Percentiles rank a stretch among this genome's conserved stretches.
These are phyloP conservation scores for Copromyces sp. DNA, from an alignment of 495 filamentous ascomycete genomes.

Conservation along the genomic window DNA sequence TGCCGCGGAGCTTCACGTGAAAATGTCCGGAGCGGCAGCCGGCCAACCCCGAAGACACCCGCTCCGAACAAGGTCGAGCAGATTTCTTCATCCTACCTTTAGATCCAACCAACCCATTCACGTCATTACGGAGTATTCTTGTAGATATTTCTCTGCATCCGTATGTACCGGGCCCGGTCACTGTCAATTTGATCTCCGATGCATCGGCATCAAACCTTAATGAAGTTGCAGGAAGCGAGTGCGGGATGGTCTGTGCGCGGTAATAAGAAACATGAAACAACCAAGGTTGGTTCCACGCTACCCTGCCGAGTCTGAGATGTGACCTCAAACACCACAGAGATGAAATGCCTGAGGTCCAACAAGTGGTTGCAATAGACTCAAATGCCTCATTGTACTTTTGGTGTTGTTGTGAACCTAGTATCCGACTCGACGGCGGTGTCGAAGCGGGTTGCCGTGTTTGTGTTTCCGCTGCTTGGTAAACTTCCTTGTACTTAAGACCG, in stretches of 20 bases:
- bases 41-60: not conserved
- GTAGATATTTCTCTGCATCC: not conserved
- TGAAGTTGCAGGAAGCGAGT: not conserved
- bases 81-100: not conserved
- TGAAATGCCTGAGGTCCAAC: not conserved
- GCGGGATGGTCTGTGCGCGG: slow-evolving; percentile 1
- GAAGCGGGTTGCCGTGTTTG: not conserved
- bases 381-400: not conserved
- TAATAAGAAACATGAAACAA: slow-evolving; percentile 12
- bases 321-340: not conserved
- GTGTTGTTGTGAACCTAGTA: not conserved
- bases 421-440: not conserved
- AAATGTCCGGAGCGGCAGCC: not conserved
- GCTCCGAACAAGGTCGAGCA: not conserved
- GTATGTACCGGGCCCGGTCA: not conserved
- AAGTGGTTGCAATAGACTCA: not conserved
- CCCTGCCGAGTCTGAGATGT: not conserved
- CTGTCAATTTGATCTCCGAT: not conserved
- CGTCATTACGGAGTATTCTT: not conserved
- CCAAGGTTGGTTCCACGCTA: not conserved
- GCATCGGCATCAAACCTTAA: not conserved
- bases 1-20: not conserved
- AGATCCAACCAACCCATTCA: not conserved
- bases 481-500: not conserved
- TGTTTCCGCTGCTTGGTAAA: not conserved